A percentile compares a stretch with the other conserved stretches of the same genome.
Evolutionary conservation across 2,329 filamentous ascomycete species (phyloP).

Genomic region (Diaporthe ampelina): DNA sequence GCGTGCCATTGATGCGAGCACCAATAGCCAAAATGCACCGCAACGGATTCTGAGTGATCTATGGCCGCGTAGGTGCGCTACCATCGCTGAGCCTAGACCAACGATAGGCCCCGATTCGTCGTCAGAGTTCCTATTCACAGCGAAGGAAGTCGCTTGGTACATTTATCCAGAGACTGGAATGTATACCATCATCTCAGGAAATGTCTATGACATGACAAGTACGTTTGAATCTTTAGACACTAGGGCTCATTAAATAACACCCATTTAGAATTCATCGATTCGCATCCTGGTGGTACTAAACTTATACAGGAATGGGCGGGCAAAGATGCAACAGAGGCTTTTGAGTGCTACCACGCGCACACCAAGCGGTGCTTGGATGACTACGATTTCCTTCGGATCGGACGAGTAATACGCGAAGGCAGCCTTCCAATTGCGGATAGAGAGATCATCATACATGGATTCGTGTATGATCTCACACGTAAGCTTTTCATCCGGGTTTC

Average conservation of each 20-base stretch:
- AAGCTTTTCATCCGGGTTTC: background rate
- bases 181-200: background rate
- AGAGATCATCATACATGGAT: background rate
- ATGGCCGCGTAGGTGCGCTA: background rate
- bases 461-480: constrained; percentile 16
- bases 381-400: constrained; percentile 12
- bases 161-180: background rate
- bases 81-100: constrained; percentile 5
- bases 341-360: background rate
- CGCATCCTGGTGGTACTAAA: background rate
- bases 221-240: too few species aligned
- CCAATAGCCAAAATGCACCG: background rate
- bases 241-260: background rate
- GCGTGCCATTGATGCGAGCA: background rate
- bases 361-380: background rate
- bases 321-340: background rate
- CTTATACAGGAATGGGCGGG: background rate
- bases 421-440: background rate
- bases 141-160: constrained; percentile 17
- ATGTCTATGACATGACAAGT: constrained; percentile 10
- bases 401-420: background rate
- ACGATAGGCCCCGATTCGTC: background rate
- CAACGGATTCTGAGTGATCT: background rate
- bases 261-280: background rate
- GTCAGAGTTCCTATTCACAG: background rate